A percentile compares a stretch with the other conserved stretches of the same genome.
Evolutionary conservation across 2,329 filamentous ascomycete species (phyloP).

Genomic region (Arthrobotrys entomopaga): DNA sequence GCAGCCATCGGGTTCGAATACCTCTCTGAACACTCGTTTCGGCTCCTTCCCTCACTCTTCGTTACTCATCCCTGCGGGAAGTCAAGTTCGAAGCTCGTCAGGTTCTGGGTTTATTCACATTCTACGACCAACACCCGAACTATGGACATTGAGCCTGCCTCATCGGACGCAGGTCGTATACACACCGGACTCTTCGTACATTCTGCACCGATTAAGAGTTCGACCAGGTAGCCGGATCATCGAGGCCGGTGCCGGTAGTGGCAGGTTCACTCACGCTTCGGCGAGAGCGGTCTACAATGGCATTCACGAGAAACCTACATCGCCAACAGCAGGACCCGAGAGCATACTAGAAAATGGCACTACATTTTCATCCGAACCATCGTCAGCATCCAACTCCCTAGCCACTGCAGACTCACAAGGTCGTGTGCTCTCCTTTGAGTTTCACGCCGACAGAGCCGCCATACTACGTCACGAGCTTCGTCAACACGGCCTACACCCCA

Average conservation of each 20-base stretch:
- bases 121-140: slow-evolving; percentile 80
- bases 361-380: neutral
- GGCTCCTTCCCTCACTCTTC: slow-evolving; percentile 88
- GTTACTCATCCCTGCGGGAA: slow-evolving; percentile 72
- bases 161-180: slow-evolving; percentile 89
- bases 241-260: slow-evolving; percentile 83
- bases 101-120: slow-evolving; percentile 78
- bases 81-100: slow-evolving; percentile 56
- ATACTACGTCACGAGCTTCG: slow-evolving; percentile 76
- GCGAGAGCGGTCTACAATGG: slow-evolving; percentile 80
- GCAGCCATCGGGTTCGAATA: slow-evolving; percentile 28
- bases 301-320: slow-evolving; percentile 59
- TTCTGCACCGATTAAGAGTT: slow-evolving; percentile 78
- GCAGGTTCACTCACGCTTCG: slow-evolving; percentile 83
- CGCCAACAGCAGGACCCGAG: neutral
- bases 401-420: slow-evolving; percentile 65
- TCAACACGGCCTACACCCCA: slow-evolving; percentile 72
- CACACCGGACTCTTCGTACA: slow-evolving; percentile 85
- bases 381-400: slow-evolving; percentile 20
- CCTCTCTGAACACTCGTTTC: slow-evolving; percentile 85
- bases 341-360: neutral
- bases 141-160: slow-evolving; percentile 82
- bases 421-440: slow-evolving; percentile 84
- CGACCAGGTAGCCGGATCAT: slow-evolving; percentile 78
- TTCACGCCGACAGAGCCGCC: slow-evolving; percentile 76